phyloP scores from a whole-genome alignment of 1,284 basidiomycete species.

The Termitomyces sp. region DNA sequence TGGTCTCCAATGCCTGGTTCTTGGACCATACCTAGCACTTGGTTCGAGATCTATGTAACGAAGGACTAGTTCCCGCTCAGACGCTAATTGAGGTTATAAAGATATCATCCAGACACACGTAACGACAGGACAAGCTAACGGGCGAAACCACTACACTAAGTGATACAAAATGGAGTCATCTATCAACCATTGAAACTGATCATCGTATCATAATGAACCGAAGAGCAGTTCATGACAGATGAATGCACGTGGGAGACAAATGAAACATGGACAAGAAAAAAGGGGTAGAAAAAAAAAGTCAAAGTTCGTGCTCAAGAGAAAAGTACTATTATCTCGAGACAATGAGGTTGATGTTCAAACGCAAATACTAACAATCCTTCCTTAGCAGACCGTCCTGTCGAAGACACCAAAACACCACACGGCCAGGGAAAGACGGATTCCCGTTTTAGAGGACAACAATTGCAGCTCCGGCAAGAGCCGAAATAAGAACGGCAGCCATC shows the following conservation, averaged over 20 bases:
- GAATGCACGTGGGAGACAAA: not conserved
- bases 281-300: not conserved
- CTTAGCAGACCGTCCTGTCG: not conserved
- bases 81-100: not conserved
- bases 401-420: not conserved
- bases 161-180: not conserved
- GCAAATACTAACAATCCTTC: not conserved
- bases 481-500: slow-evolving; percentile 32
- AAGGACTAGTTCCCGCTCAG: too few species aligned
- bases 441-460: slow-evolving; percentile 32
- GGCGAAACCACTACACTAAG: slow-evolving; percentile 17
- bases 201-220: not conserved
- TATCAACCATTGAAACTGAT: not conserved
- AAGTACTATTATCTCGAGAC: not conserved
- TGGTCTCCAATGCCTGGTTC: too few species aligned
- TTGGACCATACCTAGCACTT: not conserved
- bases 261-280: not conserved
- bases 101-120: slow-evolving; percentile 5
- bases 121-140: slow-evolving; percentile 19
- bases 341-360: not conserved
- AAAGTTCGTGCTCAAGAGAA: not conserved
- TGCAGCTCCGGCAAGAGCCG: slow-evolving; percentile 38
- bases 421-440: not conserved
- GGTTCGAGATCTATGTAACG: too few species aligned
- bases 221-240: not conserved